Evolutionary conservation across 1,284 basidiomycete species (phyloP).

Genomic region (Rhodotorula sp.): DNA sequence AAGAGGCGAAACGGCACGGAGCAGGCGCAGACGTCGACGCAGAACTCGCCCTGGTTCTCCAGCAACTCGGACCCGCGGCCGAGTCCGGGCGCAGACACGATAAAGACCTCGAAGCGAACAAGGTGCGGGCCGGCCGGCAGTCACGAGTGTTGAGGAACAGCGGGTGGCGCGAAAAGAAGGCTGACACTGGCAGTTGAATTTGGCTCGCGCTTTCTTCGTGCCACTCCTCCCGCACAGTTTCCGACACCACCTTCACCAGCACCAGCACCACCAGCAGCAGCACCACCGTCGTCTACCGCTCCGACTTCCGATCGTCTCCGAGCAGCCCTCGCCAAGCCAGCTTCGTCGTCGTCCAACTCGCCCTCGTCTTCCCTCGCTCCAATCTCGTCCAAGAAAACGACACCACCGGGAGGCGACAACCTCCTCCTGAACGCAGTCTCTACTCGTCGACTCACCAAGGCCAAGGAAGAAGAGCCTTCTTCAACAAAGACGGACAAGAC

Average conservation of each 20-base stretch:
- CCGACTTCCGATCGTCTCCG: constrained; percentile 19
- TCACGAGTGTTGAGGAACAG: not conserved
- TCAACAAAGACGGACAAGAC: not conserved
- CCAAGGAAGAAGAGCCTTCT: not conserved
- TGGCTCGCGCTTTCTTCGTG: too few species aligned
- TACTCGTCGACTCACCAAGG: constrained; percentile 11
- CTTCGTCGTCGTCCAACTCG: not conserved
- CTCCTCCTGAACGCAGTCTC: constrained; percentile 24
- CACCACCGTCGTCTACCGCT: not conserved
- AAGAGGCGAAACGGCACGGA: constrained; percentile 16
- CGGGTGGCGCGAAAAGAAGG: not conserved
- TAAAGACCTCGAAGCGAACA: not conserved
- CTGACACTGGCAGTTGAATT: not conserved
- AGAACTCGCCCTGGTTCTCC: not conserved
- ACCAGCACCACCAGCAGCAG: not conserved
- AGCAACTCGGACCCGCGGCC: not conserved
- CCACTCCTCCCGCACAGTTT: too few species aligned
- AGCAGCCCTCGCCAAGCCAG: constrained; percentile 11
- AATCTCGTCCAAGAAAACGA: not conserved
- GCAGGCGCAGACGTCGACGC: constrained; percentile 18
- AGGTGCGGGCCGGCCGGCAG: not conserved
- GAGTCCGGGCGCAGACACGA: too few species aligned
- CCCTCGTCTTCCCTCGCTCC: not conserved
- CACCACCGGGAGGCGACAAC: not conserved
- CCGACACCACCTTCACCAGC: not conserved